Evolutionary conservation across 495 filamentous ascomycete genomes (phyloP).

Genomic region (Aspergillus hancockii): DNA sequence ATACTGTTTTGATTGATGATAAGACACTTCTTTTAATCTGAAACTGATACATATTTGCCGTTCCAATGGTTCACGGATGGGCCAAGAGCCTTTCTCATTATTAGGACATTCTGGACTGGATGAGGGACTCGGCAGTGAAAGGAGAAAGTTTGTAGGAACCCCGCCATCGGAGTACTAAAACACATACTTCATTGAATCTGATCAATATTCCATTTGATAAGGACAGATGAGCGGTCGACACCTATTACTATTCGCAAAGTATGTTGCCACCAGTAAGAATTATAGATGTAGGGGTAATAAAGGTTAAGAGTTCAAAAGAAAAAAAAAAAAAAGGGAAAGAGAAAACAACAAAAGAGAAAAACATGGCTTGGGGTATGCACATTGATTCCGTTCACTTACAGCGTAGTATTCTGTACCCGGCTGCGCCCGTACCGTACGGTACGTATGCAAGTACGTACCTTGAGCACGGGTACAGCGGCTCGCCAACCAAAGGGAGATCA

Average conservation of each 20-base stretch:
- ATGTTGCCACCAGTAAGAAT: neutral
- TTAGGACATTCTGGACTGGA: neutral
- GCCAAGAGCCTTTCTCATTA: neutral
- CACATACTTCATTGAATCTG: too few relatives aligned
- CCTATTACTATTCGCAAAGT: too few relatives aligned
- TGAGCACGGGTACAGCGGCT: slow-evolving; percentile 23
- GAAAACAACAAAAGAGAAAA: neutral
- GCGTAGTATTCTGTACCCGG: slow-evolving; percentile 11
- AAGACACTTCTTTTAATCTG: slow-evolving; percentile 10
- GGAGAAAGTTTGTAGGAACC: neutral
- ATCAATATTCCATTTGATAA: neutral
- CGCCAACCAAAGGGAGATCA: slow-evolving; percentile 18
- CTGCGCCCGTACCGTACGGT: slow-evolving; percentile 22
- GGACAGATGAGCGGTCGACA: neutral
- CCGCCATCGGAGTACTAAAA: slow-evolving; percentile 3
- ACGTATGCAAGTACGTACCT: slow-evolving; percentile 18
- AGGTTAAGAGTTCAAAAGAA: neutral
- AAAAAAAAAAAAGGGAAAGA: neutral
- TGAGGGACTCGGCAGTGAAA: neutral
- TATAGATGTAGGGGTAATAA: slow-evolving; percentile 1
- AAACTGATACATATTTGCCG: slow-evolving; percentile 17
- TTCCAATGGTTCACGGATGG: neutral
- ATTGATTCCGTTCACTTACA: neutral
- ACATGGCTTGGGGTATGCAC: neutral
- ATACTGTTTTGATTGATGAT: slow-evolving; percentile 4